Percentiles rank a stretch among this genome's conserved stretches.
Conservation (phyloP, 768 basidiomycete species). For the Boletus rubroflammeus region DNA sequence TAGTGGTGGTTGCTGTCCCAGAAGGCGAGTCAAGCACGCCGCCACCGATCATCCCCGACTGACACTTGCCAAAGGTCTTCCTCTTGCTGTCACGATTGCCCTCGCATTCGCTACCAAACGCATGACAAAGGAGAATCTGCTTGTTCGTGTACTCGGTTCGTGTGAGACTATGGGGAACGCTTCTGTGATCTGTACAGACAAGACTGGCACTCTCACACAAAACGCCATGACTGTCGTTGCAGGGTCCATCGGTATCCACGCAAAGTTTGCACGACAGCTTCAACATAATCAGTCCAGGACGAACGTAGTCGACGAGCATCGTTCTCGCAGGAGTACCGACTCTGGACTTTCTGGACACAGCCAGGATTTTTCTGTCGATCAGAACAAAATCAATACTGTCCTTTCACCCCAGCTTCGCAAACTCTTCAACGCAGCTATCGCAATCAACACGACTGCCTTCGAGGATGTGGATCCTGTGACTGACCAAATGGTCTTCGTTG, state of each 20-base stretch:
- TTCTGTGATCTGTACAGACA: constrained; percentile 93
- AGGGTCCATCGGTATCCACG: constrained; percentile 89
- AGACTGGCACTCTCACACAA: constrained; percentile 94
- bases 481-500: constrained; percentile 65
- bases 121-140: constrained; percentile 94
- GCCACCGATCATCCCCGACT: not conserved
- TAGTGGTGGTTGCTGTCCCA: constrained; percentile 87
- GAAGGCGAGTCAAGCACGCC: constrained; percentile 47
- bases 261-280: constrained; percentile 85
- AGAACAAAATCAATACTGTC: constrained; percentile 58
- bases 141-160: constrained; percentile 92
- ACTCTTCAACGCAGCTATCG: constrained; percentile 81
- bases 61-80: constrained; percentile 56
- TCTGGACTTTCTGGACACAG: constrained; percentile 38
- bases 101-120: constrained; percentile 96
- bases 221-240: constrained; percentile 97
- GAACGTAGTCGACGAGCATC: constrained; percentile 59
- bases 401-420: constrained; percentile 57
- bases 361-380: constrained; percentile 86
- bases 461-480: constrained; percentile 69
- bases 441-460: constrained; percentile 93
- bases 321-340: constrained; percentile 30
- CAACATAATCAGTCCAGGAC: constrained; percentile 66
- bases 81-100: constrained; percentile 93
- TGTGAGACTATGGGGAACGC: constrained; percentile 99